Base-by-base conservation (phyloP, 2,329 filamentous ascomycete species). In the Ophidiomyces ophidiicola region DNA sequence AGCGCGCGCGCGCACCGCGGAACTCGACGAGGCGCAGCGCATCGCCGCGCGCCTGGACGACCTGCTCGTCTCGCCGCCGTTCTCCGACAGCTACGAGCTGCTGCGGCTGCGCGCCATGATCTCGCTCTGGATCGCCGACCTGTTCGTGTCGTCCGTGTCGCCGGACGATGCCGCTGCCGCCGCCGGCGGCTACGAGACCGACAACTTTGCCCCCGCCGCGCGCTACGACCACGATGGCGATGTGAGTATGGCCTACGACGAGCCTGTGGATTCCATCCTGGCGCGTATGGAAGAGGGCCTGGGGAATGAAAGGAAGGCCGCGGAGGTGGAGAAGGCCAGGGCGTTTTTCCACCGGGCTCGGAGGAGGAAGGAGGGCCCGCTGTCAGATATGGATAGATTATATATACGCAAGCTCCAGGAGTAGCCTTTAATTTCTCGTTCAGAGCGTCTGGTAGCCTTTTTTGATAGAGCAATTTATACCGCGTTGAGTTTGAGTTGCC, bases 81-180 rank as follows among this genome's bases (percentile, higher is more conserved):
- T 78, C 53, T 76, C 76, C 20, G 75, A 77, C 41, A 78, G 77
- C 48, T 58, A 66, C 3, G 73, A 78, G 44, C 62, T 94, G 44
- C 63, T 87, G 32, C 68, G 79, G 33, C 62, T 93, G 17, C 70
- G 83, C 36, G 85, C 73, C 6, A 83, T 85, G 71, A 61, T 86
- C 4, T 74, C 76, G 1, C 63, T 90, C 11, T 93, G 83, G 68
- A 66, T 84, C 11, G 80, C 71, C 5, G 83, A 93, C 55, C 60
- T 94, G 20, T 51, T 56, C 23, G 38, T 62, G 5, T 58, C 53
- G 2, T 60, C 56, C 4, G 38, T 63, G 8, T 49, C 48, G 14
- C 48, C 51, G 15, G 46, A 42, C 12, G 42, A 52, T 31, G 37
- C 37, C 4, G 30, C 15, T 7, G 37, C 18, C 37, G 30, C n/a